Percentiles rank a stretch among this genome's conserved stretches.
Evolutionary conservation across 805 yeast genomes (phyloP).

Genomic region (Starmerella tilneyi): DNA sequence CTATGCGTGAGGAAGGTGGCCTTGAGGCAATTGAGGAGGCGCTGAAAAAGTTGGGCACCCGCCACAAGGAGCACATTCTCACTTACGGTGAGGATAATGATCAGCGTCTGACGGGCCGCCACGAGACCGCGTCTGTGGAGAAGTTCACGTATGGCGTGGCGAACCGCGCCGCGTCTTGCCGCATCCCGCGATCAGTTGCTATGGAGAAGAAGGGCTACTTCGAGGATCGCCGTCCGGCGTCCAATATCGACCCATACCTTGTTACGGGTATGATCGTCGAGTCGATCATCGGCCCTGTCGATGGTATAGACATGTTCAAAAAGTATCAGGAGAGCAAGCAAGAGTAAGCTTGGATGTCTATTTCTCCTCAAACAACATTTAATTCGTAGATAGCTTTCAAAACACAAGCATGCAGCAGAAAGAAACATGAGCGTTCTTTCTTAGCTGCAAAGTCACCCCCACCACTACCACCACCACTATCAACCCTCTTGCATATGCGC

Average conservation of each 20-base stretch:
- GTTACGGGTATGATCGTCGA: conserved; percentile 98
- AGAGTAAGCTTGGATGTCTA: no score
- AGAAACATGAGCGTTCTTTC: no score
- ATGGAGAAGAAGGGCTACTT: conserved; percentile 97
- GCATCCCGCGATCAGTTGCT: conserved; percentile 98
- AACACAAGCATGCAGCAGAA: no score
- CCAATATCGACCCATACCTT: conserved; percentile 97
- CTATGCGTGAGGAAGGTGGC: conserved; percentile 92
- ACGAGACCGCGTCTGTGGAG: conserved; percentile 93
- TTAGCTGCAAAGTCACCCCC: no score
- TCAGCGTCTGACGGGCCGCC: conserved; percentile 92
- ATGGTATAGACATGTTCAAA: conserved; percentile 75
- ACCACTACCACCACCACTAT: no score
- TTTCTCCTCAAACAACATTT: no score
- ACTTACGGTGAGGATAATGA: conserved; percentile 94
- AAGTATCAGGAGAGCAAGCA: conserved; percentile 19
- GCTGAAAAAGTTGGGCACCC: conserved; percentile 81
- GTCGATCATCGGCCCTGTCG: conserved; percentile 88
- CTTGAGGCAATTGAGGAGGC: conserved; percentile 90
- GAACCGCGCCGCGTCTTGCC: conserved; percentile 97
- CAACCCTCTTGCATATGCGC: no score
- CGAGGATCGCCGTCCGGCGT: conserved; percentile 99
- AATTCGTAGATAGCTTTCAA: background rate
- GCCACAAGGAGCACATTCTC: conserved; percentile 93
- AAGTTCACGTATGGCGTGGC: conserved; percentile 95